Evolutionary conservation across 352 stramenopile genomes (phyloP).

Genomic region (Phytopythium cucurbitacearum): DNA sequence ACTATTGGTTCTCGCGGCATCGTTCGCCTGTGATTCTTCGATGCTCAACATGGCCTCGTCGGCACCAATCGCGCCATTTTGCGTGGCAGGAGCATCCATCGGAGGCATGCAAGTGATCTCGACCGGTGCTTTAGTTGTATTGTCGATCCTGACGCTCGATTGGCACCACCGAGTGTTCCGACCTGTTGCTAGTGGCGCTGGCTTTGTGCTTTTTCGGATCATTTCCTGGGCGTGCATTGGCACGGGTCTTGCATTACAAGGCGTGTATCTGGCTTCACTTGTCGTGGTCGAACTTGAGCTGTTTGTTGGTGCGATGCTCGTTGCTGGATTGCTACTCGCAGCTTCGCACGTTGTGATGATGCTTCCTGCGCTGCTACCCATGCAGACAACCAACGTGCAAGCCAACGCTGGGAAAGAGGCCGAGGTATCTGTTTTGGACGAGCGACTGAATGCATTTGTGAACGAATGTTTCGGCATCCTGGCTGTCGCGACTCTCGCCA

Average conservation of each 20-base stretch:
- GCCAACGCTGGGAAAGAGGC: neutral
- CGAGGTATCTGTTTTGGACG: conserved; percentile 14
- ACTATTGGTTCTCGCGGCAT: conserved; percentile 62
- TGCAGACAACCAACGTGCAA: conserved; percentile 7
- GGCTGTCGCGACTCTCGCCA: conserved; percentile 44
- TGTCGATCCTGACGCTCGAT: conserved; percentile 16
- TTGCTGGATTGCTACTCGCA: conserved; percentile 59
- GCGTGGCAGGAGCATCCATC: conserved; percentile 25
- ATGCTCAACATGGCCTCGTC: conserved; percentile 15
- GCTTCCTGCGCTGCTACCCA: conserved; percentile 71
- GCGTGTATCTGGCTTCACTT: conserved; percentile 72
- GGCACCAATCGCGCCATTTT: conserved; percentile 24
- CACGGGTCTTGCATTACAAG: conserved; percentile 62
- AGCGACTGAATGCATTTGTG: conserved; percentile 34
- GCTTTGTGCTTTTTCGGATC: conserved; percentile 72
- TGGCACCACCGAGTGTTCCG: conserved; percentile 60
- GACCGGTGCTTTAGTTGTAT: conserved; percentile 16
- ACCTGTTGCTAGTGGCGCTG: conserved; percentile 64
- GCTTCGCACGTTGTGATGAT: conserved; percentile 79
- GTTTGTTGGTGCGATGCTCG: conserved; percentile 68
- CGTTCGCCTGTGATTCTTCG: conserved; percentile 45
- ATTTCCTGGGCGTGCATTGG: conserved; percentile 80
- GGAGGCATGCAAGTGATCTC: conserved; percentile 44
- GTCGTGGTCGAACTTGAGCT: conserved; percentile 75
- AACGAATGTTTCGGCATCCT: conserved; percentile 54